Evolutionary conservation across 257 asterid genomes (phyloP), one percentile per base, ranked within the genome.

Genomic region (Salvia splendens): DNA sequence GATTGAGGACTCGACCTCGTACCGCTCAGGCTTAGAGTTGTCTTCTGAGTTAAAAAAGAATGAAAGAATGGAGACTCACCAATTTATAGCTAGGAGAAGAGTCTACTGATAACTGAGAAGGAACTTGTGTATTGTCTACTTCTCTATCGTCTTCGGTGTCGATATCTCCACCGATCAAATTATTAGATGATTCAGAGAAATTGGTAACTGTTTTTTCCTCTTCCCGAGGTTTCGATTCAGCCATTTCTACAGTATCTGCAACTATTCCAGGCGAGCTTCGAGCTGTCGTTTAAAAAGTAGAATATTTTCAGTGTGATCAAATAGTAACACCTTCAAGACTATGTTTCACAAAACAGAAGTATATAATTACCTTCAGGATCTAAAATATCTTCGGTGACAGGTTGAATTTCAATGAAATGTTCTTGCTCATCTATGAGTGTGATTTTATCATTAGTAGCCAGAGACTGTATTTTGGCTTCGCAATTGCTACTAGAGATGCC

Each of bases 281-380:
- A 61, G 15, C 78, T 79, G 61, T 59, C 56, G 55, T 17, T 28
- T 10, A 49, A 20, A 43, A 62, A 61, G 17, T 40, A 68, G 38
- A 70, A 57, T 40, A 43, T 45, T 35, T 41, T 38, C 42, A 75
- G 36, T 46, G 24, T 67, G 43, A 59, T 20, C 55, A 70, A 64
- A 65, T 35, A 72, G 24, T 67, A 28, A 60, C 52, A 35, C 20
- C 43, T 61, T 57, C 45, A 62, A 38, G 46, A 48, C 43, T 64
- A 51, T 48, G 28, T 51, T 72, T 38, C 41, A 54, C n/a, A 38
- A 56, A 58, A 63, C 11, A 24, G 49, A 7, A 24, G 35, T 41
- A 28, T 51, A 36, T 50, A 82, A 92, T 50, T 83, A 92, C 96
- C 95, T 79, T 82, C 73, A 65, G 78, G 36, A 71, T 60, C 70